Evolutionary conservation across 2,329 filamentous ascomycete species (phyloP), one percentile per base, ranked within the genome.

Genomic region (Diaporthe vaccinii): DNA sequence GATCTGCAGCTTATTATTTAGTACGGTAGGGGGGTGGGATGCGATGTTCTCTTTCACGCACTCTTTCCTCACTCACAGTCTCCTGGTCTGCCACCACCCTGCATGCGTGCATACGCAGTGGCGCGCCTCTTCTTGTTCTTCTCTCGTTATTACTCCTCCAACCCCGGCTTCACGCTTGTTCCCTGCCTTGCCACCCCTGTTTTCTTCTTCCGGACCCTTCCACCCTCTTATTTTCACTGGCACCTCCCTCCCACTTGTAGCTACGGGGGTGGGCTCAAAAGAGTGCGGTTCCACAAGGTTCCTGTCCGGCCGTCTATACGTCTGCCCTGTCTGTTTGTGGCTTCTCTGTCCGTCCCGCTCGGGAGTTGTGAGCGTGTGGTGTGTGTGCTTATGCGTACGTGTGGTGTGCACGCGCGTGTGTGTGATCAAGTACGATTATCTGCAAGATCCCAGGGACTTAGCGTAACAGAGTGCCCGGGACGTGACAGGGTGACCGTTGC

Each of bases 1-100:
- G 70, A 62, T 53, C 70, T 72, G 70, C 70, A 72, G 58, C 70
- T 72, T 72, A 72, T 72, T 61, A 72, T 72, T 62, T 61, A 62
- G 59, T 65, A 46, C 25, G 31, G 59, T 44, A 62, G 34, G 39
- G 59, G 39, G 59, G 20, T 17, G 55, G 53, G 58, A 44, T 62
- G 59, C 39, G 36, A 62, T 62, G 59, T 62, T 28, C 36, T 44
- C 31, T 39, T 22, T 3, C 36, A 17, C 36, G 17, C 59, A 44
- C 59, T 62, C 59, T 44, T 44, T 15, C 17, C 34, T 28, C 59
- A 20, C 39, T 57, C 15, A 28, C 51, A n/a, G 31, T 39, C 34
- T 65, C 39, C 31, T 67, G 62, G 44, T 22, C 62, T 49, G 62
- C 41, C 61, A 49, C 61, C 61, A 67, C 62, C 62, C 62, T 67